Evolutionary conservation across 1,139 yeast genomes (phyloP).

Genomic region (Wickerhamomyces sp.): DNA sequence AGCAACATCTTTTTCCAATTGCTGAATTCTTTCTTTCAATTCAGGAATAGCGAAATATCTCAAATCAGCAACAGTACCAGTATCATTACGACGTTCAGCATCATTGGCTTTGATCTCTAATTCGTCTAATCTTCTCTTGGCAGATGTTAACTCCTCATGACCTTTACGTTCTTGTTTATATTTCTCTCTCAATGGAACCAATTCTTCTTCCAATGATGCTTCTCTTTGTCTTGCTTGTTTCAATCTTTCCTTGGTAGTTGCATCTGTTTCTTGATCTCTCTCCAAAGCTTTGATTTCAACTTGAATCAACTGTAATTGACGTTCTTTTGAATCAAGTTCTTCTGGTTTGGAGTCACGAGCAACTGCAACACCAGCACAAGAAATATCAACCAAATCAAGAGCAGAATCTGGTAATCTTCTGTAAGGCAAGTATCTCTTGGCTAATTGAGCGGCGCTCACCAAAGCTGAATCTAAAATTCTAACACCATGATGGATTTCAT

Average conservation of each 20-base stretch:
- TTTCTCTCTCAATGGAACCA: conserved; percentile 81
- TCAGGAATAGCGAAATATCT: conserved; percentile 97
- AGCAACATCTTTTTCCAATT: conserved; percentile 69
- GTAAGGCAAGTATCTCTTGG: conserved; percentile 90
- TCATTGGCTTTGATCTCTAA: conserved; percentile 88
- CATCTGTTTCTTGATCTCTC: conserved; percentile 90
- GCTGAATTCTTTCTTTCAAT: conserved; percentile 67
- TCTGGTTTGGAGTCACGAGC: conserved; percentile 98
- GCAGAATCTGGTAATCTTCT: conserved; percentile 98
- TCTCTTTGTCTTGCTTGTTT: conserved; percentile 71
- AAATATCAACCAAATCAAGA: conserved; percentile 91
- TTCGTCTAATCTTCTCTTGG: conserved; percentile 89
- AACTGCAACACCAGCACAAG: conserved; percentile 97
- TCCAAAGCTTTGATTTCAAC: conserved; percentile 97
- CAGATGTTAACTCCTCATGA: conserved; percentile 82
- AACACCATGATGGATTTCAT: conserved; percentile 97
- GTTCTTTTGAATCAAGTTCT: conserved; percentile 87
- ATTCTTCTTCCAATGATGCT: conserved; percentile 80
- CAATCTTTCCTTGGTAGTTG: conserved; percentile 81
- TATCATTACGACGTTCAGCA: conserved; percentile 96
- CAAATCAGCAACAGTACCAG: conserved; percentile 91
- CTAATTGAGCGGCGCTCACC: conserved; percentile 92
- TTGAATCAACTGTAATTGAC: conserved; percentile 84
- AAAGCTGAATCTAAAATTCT: conserved; percentile 93
- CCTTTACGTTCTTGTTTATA: conserved; percentile 87